These are phyloP conservation scores for Erodium moschatum DNA, from an alignment of 441 rosid genomes.

Conservation along the genomic window DNA sequence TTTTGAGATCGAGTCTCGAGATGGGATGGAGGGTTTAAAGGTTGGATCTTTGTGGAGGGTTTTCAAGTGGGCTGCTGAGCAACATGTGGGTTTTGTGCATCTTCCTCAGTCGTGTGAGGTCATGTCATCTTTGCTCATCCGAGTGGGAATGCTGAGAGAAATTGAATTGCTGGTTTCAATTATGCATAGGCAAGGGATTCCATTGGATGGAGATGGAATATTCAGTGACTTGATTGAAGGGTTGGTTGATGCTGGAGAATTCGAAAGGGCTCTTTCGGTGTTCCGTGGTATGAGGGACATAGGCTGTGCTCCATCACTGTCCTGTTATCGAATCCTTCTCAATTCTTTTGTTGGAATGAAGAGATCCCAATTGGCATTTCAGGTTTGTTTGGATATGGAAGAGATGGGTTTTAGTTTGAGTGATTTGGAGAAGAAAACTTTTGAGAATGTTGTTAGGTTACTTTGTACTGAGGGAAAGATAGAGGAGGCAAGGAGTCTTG, in stretches of 20 bases:
- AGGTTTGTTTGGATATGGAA: slow-evolving; percentile 48
- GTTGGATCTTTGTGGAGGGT: slow-evolving; percentile 52
- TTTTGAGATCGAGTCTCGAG: slow-evolving; percentile 39
- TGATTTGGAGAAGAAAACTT: slow-evolving; percentile 22
- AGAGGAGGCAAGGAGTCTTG: slow-evolving; percentile 53
- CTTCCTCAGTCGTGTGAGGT: slow-evolving; percentile 41
- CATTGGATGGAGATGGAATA: slow-evolving; percentile 30
- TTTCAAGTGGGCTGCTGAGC: slow-evolving; percentile 43
- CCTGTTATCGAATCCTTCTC: slow-evolving; percentile 37
- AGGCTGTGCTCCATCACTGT: slow-evolving; percentile 33
- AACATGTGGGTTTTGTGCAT: slow-evolving; percentile 46
- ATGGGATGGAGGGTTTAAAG: slow-evolving; percentile 34
- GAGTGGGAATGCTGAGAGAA: slow-evolving; percentile 48
- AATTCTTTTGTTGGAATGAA: slow-evolving; percentile 42
- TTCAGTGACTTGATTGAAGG: slow-evolving; percentile 43
- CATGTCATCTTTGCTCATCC: slow-evolving; percentile 52
- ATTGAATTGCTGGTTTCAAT: slow-evolving; percentile 48
- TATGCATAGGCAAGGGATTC: slow-evolving; percentile 37
- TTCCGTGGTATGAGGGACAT: slow-evolving; percentile 43
- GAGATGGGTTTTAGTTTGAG: slow-evolving; percentile 23
- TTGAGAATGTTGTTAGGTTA: slow-evolving; percentile 42
- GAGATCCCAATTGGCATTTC: slow-evolving; percentile 38
- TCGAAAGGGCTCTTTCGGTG: slow-evolving; percentile 43
- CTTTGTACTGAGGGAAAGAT: slow-evolving; percentile 52
- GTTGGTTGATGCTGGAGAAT: slow-evolving; percentile 36